Evolutionary conservation across 2,329 filamentous ascomycete genomes (phyloP), one percentile per base, ranked within the genome.

Genomic region (Colletotrichum falcatum): DNA sequence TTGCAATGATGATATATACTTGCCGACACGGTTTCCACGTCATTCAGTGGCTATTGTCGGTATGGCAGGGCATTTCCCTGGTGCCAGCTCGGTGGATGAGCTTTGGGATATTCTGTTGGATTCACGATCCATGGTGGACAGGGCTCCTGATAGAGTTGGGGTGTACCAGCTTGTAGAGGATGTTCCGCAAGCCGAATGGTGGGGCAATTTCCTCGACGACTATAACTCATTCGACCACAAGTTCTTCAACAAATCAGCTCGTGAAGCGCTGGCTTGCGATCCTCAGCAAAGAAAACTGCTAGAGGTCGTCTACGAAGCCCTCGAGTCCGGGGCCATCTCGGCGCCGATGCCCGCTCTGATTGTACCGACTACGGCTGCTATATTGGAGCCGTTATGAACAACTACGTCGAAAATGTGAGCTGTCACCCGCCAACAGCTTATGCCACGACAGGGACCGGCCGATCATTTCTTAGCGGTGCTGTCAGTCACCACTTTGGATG

Each of bases 381-480:
- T 55, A 72, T 85, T 1, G 82, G 77, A 35, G 73, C 70, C 0
- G 73, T 70, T 1, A 18, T 18, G 30, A 49, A 33, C 0, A 82
- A 86, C 60, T 85, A 86, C 68, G 79, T 84, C 23, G 56, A 79
- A 44, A 84, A 85, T 60, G 72, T 83, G 1, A 77, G 78, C 12
- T 53, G 60, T 1, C 75, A 84, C 44, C 53, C 76, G 0, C 54
- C 81, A 1, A 81, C 74, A 23, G 80, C 82, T 0, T 86, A 78
- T 60, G 74, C 80, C 0, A 78, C 79, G 1, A 82, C 78, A 0
- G 83, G 83, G 2, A 78, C 74, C 9, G 67, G 80, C 9, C 65
- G 75, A n/a, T 73, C 74, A 4, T 82, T 82, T 55, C 64, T 79
- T 5, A 66, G 74, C 2, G 82, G 82, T 14, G 75, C 74, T 23